These are phyloP conservation scores for Aspergillus flavus DNA, from an alignment of 2,329 filamentous ascomycete genomes.

Conservation along the genomic window DNA sequence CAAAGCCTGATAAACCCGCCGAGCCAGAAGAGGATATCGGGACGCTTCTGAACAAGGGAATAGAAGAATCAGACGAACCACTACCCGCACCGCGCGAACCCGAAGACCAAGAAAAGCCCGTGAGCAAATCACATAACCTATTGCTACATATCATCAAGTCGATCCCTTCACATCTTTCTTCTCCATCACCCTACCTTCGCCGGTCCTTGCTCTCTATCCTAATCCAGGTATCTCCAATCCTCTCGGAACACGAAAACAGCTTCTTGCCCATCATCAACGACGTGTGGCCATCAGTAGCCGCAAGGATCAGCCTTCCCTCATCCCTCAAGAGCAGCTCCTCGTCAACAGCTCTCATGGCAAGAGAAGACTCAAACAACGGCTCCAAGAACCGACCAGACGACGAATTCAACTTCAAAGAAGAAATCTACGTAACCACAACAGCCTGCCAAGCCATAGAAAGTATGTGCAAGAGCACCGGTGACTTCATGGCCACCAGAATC, in stretches of 20 bases:
- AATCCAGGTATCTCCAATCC: conserved; percentile 68
- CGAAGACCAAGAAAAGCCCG: conserved; percentile 60
- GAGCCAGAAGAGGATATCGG: conserved; percentile 16
- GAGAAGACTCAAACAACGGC: conserved; percentile 44
- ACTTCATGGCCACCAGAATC: conserved; percentile 78
- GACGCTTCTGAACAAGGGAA: conserved; percentile 20
- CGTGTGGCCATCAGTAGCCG: conserved; percentile 77
- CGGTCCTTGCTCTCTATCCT: conserved; percentile 78
- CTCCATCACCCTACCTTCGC: conserved; percentile 76
- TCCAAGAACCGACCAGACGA: conserved; percentile 27
- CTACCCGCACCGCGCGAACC: conserved; percentile 48
- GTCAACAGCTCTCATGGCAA: conserved; percentile 26
- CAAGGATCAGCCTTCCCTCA: conserved; percentile 39
- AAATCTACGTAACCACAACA: conserved; percentile 61
- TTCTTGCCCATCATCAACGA: conserved; percentile 89
- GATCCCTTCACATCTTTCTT: conserved; percentile 88
- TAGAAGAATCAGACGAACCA: conserved; percentile 38
- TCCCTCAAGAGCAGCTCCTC: conserved; percentile 60
- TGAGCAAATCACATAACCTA: conserved; percentile 76
- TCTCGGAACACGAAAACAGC: conserved; percentile 75
- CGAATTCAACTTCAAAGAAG: conserved; percentile 37
- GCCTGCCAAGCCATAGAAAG: conserved; percentile 69
- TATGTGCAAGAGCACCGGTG: conserved; percentile 72
- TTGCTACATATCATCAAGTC: conserved; percentile 79
- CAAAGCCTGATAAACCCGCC: conserved; percentile 26